A percentile compares a stretch with the other conserved stretches of the same genome.
phyloP scores from a whole-genome alignment of 2,329 filamentous ascomycete species.

The Purpureocillium takamizusanense region DNA sequence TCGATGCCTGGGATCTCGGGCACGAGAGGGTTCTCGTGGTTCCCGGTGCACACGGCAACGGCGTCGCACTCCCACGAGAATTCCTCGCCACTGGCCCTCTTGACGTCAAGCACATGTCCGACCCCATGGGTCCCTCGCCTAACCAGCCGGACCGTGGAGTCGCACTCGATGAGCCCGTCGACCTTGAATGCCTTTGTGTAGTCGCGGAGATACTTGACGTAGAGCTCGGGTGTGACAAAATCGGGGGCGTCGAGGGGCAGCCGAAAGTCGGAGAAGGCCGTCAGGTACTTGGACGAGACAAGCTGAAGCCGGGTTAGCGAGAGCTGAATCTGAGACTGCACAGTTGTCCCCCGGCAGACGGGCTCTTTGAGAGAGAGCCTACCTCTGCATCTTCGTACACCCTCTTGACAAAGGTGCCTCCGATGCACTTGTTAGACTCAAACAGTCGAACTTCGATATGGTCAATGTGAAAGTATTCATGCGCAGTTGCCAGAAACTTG shows the following conservation, averaged over 20 bases:
- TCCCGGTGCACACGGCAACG: constrained; percentile 34
- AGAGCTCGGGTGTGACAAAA: constrained; percentile 30
- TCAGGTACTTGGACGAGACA: constrained; percentile 41
- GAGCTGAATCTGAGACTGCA: no score
- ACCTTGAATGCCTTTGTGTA: constrained; percentile 31
- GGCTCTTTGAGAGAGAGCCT: neutral
- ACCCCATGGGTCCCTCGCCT: constrained; percentile 5
- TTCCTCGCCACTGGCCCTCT: neutral
- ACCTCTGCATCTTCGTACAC: constrained; percentile 39
- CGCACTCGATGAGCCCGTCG: constrained; percentile 24
- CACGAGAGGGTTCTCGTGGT: constrained; percentile 31
- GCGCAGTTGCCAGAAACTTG: constrained; percentile 28
- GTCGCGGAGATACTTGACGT: constrained; percentile 31
- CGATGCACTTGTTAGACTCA: constrained; percentile 32
- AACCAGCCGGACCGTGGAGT: constrained; percentile 19
- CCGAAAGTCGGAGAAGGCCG: constrained; percentile 40
- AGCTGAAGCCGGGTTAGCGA: constrained; percentile 16
- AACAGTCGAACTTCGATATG: constrained; percentile 34
- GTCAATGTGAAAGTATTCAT: constrained; percentile 24
- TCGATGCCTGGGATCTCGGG: constrained; percentile 29
- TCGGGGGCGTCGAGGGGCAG: constrained; percentile 30
- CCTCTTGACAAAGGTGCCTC: constrained; percentile 37
- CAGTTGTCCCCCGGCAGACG: no score
- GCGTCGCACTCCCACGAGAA: constrained; percentile 30
- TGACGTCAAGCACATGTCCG: constrained; percentile 9